A percentile compares a stretch with the other conserved stretches of the same genome.
Conservation (phyloP, 2,329 filamentous ascomycete genomes). For the Pseudogymnoascus sp. region DNA sequence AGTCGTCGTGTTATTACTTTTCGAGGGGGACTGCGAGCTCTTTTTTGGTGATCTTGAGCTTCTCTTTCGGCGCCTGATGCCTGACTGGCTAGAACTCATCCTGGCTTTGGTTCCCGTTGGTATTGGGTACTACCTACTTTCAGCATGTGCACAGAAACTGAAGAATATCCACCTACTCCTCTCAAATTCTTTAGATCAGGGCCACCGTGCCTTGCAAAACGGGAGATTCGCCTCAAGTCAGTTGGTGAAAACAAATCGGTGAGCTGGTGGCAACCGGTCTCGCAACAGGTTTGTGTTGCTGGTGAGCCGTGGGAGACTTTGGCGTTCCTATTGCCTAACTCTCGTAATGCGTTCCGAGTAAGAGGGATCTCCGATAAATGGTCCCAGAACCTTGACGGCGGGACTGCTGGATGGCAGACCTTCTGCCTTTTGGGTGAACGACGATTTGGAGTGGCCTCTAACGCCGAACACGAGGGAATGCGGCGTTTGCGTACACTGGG, state of each 20-base stretch:
- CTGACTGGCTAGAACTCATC: not conserved
- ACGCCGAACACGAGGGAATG: not conserved
- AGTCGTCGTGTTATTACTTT: constrained; percentile 11
- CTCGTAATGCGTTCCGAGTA: not conserved
- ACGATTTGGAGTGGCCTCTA: not conserved
- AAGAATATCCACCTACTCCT: constrained; percentile 22
- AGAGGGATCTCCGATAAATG: not conserved
- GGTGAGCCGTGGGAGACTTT: not conserved
- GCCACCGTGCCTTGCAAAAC: constrained; percentile 27
- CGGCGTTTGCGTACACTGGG: not conserved
- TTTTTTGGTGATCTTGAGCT: not conserved
- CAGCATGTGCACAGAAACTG: not conserved
- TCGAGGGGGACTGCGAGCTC: not conserved
- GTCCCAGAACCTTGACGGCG: not conserved
- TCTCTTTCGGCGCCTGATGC: too few species aligned
- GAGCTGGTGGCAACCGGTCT: not conserved
- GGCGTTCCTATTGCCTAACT: not conserved
- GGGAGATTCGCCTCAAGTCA: constrained; percentile 15
- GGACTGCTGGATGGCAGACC: not conserved
- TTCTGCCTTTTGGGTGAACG: not conserved
- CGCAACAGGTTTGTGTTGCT: not conserved
- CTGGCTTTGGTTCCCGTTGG: not conserved
- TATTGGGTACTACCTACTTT: not conserved
- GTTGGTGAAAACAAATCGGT: not conserved
- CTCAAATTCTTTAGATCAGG: constrained; percentile 29